Evolutionary conservation across 2,329 filamentous ascomycete species (phyloP).

Genomic region (Phyllosticta capitalensis): DNA sequence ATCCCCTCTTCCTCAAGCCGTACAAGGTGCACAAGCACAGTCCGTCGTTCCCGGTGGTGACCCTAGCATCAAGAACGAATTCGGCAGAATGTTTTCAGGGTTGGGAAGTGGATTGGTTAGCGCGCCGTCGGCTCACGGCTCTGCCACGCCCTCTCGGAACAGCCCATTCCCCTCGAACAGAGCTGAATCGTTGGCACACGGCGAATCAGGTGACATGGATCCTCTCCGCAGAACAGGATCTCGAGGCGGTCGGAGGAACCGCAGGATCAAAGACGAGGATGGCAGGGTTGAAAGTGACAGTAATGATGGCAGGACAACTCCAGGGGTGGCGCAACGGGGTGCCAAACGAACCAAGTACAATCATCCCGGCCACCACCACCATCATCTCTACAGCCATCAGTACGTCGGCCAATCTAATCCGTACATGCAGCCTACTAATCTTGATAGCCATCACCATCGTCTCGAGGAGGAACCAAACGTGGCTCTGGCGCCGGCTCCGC

Average conservation of each 20-base stretch:
- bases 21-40: constrained; percentile 81
- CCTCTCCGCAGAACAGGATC: constrained; percentile 27
- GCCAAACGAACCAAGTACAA: constrained; percentile 50
- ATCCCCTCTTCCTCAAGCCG: constrained; percentile 84
- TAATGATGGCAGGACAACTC: constrained; percentile 52
- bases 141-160: constrained; percentile 44
- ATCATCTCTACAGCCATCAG: constrained; percentile 41
- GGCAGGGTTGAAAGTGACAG: constrained; percentile 55
- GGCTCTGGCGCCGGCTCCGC: background rate
- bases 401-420: constrained; percentile 26
- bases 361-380: constrained; percentile 54
- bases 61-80: constrained; percentile 86
- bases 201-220: constrained; percentile 19
- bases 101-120: constrained; percentile 63
- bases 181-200: constrained; percentile 17
- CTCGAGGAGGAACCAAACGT: constrained; percentile 38
- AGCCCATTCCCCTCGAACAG: constrained; percentile 37
- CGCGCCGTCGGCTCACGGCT: constrained; percentile 41
- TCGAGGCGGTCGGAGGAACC: constrained; percentile 26
- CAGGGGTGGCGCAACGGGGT: constrained; percentile 50
- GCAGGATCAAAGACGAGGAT: constrained; percentile 72
- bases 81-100: constrained; percentile 91
- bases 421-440: constrained; percentile 13
- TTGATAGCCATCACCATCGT: constrained; percentile 47
- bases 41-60: constrained; percentile 70